Evolutionary conservation across 179 eudicot genomes (phyloP), one percentile per base, ranked within the genome.

Genomic region (Pouteria campechiana): DNA sequence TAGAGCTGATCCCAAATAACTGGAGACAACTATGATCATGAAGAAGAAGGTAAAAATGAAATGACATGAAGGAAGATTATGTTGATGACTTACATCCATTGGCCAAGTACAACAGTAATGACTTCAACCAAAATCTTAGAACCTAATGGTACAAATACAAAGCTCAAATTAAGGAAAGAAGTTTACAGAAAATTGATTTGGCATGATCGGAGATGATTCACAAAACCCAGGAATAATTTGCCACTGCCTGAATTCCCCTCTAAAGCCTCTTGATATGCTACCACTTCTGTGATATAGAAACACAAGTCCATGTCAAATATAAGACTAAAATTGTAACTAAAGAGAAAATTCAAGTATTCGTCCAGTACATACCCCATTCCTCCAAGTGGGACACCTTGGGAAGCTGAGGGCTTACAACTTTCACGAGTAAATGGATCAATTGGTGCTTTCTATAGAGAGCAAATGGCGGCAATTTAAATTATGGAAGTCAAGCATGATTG

Each of bases 381-480:
- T 55, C 99, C 99, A 35, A 92, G 73, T 2, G 99, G 99, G 32
- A 87, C 92, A 22, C 99, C 99, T 60, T 77, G 96, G 36, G 99
- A 70, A 58, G 99, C 96, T 7, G 94, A 87, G 40, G 98, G 98
- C 60, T 71, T 90, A 43, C 92, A 64, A 50, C 74, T 63, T 57
- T 82, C 94, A 52, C 65, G 74, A 17, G 70, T 87, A 40, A 92
- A 92, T 39, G 99, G 99, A 64, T 92, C 93, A 50, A 92, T 92
- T 12, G 96, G 96, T 44, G 99, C 99, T 73, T 73, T 92, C 99
- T 92, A 75, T 50, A n/a, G n/a, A n/a, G n/a, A n/a, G n/a, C n/a
- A n/a, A n/a, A n/a, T n/a, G n/a, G n/a, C n/a, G n/a, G n/a, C n/a
- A n/a, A n/a, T n/a, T n/a, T n/a, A n/a, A n/a, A n/a, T n/a, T n/a